Evolutionary conservation across 2,329 filamentous ascomycete genomes (phyloP).

Genomic region (Pseudocercospora macadamiae): DNA sequence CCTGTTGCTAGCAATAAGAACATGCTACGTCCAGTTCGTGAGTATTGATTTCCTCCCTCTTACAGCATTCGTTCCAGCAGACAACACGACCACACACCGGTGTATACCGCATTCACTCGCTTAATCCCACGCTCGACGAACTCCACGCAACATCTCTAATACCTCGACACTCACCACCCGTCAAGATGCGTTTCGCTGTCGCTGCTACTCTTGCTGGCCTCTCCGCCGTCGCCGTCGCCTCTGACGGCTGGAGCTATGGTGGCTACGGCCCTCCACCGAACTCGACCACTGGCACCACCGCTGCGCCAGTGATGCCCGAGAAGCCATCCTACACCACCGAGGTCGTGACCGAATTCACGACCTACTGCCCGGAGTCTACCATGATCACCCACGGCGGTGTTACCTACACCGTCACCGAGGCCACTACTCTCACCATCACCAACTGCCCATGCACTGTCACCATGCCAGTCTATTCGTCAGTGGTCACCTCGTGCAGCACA

Average conservation of each 20-base stretch:
- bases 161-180: constrained; percentile 1
- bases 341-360: constrained; percentile 26
- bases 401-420: constrained; percentile 29
- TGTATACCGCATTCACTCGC: constrained; percentile 25
- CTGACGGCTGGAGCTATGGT: constrained; percentile 1
- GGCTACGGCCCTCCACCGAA: constrained; percentile 1
- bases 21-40: constrained; percentile 6
- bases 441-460: constrained; percentile 31
- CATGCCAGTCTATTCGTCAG: constrained; percentile 30
- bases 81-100: constrained; percentile 15
- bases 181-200: constrained; percentile 29
- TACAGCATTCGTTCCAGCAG: constrained; percentile 19
- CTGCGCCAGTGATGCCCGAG: constrained; percentile 5
- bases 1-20: constrained; percentile 11
- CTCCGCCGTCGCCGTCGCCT: constrained; percentile 22
- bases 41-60: background rate
- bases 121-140: constrained; percentile 20
- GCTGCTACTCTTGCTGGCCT: constrained; percentile 24
- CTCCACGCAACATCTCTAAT: constrained; percentile 4
- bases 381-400: constrained; percentile 23
- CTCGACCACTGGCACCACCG: constrained; percentile 11
- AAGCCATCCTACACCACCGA: constrained; percentile 24
- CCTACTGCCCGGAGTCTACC: constrained; percentile 29
- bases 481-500: constrained; percentile 26
- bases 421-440: constrained; percentile 31